Evolutionary conservation across 768 basidiomycete species (phyloP), one percentile per base, ranked within the genome.

Genomic region (Kwoniella dejecticola): DNA sequence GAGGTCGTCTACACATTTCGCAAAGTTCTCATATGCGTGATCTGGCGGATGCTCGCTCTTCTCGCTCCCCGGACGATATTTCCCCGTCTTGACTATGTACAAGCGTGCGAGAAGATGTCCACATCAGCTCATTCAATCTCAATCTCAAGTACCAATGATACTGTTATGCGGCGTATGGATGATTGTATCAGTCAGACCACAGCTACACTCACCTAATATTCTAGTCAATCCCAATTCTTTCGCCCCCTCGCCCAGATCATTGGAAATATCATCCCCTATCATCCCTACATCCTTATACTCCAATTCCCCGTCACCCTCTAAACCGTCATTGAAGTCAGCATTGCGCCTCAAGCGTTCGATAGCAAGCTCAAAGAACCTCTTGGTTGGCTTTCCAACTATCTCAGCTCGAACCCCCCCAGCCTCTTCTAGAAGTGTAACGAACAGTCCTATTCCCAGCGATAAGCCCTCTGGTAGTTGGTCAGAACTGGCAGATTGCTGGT

Each of bases 371-470:
- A 87, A 89, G 70, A 89, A 89, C 0, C 77, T 66, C 15, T 79
- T 79, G 0, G 82, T 82, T 0, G 88, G 88, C 69, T 89, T 89
- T 1, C 88, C 88, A 4, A 89, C 83, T 19, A 85, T 79, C 45
- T 81, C 81, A 0, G 87, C 85, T 11, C 80, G 64, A 33, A 79
- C 70, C 0, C 81, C 83, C 0, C 83, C 62, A 0, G 87, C 86
- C 15, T 79, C 74, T 68, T 89, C 87, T 13, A 89, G 81, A 0
- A 85, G 87, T 1, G 81, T 75, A 17, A 89, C 83, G 68, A 89
- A 89, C 2, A 88, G 86, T 0, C 88, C 88, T 0, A 87, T 86
- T 1, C 88, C 88, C 12, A 89, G 80, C 3, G 85, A 86, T 6
- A 88, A 81, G 0, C 77, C 77, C 0, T 81, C 84, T 29, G 84